phyloP scores from a whole-genome alignment of 2,329 filamentous ascomycete genomes.

The Cryphonectria nitschkei region DNA sequence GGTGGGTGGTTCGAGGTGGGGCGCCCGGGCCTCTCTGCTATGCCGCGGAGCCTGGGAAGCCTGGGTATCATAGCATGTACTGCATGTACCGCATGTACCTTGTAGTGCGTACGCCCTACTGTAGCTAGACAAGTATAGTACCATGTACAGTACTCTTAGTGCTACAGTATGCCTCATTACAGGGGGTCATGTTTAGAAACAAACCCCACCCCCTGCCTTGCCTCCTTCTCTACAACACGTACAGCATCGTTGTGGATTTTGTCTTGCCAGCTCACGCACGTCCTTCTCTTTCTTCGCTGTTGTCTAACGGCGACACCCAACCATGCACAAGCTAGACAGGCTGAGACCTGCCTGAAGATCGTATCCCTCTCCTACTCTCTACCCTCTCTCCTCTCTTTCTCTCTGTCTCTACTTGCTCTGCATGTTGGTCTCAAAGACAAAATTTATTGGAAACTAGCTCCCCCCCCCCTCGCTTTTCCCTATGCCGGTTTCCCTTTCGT shows the following conservation, averaged over 20 bases:
- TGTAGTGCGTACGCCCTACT: too few species aligned
- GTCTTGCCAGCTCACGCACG: neutral
- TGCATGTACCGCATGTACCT: too few species aligned
- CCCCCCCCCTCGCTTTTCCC: neutral
- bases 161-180: too few species aligned
- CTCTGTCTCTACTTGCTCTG: neutral
- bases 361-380: neutral
- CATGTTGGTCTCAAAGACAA: neutral
- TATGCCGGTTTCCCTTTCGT: neutral
- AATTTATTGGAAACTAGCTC: neutral
- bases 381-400: neutral
- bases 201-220: too few species aligned
- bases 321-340: neutral
- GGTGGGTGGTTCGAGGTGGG: neutral
- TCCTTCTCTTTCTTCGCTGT: neutral
- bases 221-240: neutral
- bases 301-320: neutral
- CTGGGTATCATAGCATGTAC: too few species aligned
- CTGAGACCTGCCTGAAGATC: constrained; percentile 4
- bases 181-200: too few species aligned
- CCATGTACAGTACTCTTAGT: too few species aligned
- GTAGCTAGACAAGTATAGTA: too few species aligned
- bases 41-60: neutral
- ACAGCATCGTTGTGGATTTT: neutral
- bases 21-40: neutral